Evolutionary conservation across 1,139 yeast genomes (phyloP).

Genomic region (Candida sp.): DNA sequence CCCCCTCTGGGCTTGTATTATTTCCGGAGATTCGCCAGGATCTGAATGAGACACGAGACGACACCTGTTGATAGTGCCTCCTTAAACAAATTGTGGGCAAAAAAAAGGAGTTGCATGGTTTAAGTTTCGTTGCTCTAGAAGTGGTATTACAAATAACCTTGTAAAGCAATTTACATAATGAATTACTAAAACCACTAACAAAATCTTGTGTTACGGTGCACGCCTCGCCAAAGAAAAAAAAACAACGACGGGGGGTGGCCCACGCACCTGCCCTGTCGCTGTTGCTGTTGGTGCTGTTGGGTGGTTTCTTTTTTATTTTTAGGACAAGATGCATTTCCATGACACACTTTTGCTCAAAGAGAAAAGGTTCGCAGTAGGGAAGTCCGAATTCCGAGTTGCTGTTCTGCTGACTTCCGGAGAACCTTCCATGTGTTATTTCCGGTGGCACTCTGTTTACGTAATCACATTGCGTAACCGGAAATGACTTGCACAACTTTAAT

Average conservation of each 20-base stretch:
- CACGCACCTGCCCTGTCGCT: not conserved
- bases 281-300: not conserved
- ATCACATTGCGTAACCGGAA: too few species aligned
- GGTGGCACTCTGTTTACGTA: not conserved
- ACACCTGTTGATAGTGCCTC: too few species aligned
- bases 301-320: not conserved
- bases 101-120: not conserved
- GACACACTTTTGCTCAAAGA: not conserved
- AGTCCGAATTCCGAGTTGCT: not conserved
- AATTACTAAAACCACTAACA: not conserved
- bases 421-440: not conserved
- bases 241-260: not conserved
- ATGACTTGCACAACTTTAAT: too few species aligned
- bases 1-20: too few species aligned
- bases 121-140: not conserved
- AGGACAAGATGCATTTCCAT: not conserved
- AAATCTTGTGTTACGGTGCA: not conserved
- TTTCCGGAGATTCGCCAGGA: too few species aligned
- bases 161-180: slow-evolving; percentile 3
- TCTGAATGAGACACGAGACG: too few species aligned
- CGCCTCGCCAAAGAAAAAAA: not conserved
- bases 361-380: too few species aligned
- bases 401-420: too few species aligned
- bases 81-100: not conserved
- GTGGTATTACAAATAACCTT: slow-evolving; percentile 1